Evolutionary conservation across 768 basidiomycete genomes (phyloP).

Genomic region (Pholiota conissans): DNA sequence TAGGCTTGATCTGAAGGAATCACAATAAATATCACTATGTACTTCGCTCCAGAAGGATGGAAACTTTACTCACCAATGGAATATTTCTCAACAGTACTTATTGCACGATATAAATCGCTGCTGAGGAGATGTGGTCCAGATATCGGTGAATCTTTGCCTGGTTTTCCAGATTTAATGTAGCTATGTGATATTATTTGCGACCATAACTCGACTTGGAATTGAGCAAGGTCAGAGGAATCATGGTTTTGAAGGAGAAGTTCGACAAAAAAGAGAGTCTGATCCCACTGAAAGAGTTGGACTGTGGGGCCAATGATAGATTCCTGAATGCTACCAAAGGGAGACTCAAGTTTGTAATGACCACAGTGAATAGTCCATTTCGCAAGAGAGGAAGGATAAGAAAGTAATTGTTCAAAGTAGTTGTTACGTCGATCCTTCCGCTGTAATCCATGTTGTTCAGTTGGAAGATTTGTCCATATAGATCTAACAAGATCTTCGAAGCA

Average conservation of each 20-base stretch:
- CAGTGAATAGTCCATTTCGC: neutral
- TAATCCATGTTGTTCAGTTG: neutral
- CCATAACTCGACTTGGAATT: neutral
- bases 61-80: no score
- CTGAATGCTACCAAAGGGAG: neutral
- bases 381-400: neutral
- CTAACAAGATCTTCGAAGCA: conserved; percentile 16
- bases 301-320: neutral
- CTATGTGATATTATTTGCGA: neutral
- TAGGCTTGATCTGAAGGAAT: no score
- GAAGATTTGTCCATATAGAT: neutral
- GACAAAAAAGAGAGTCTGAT: neutral
- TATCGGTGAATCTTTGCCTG: neutral
- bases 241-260: neutral
- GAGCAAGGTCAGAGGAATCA: neutral
- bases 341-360: neutral
- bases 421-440: neutral
- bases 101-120: neutral
- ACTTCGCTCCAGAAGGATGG: no score
- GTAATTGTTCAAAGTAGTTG: neutral
- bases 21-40: no score
- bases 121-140: no score
- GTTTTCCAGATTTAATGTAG: neutral
- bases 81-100: no score
- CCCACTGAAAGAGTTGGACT: neutral